These are phyloP conservation scores for Podila epigama DNA, from an alignment of 192 early-diverging fungal genomes.

Conservation along the genomic window DNA sequence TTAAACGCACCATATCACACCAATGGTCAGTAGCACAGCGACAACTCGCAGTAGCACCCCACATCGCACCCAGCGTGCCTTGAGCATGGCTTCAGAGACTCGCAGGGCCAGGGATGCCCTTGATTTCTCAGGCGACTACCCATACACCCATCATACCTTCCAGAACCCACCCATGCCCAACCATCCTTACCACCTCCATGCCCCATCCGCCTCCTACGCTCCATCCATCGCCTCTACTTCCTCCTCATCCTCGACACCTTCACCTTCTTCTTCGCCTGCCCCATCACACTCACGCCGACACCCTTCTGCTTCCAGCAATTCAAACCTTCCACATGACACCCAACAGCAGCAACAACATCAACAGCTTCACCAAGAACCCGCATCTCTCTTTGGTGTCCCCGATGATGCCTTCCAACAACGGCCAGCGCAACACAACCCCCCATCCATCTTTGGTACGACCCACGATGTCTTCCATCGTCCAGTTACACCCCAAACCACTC, in stretches of 20 bases:
- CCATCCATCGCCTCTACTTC: not conserved
- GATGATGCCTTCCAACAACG: not conserved
- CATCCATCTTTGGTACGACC: conserved; percentile 9
- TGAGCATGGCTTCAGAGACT: conserved; percentile 41
- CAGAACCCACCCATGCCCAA: not conserved
- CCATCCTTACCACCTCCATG: not conserved
- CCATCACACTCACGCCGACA: not conserved
- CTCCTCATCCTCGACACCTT: not conserved
- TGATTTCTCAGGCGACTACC: not conserved
- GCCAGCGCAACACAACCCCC: not conserved
- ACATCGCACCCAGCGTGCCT: conserved; percentile 37
- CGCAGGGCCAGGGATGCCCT: conserved; percentile 7
- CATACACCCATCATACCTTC: not conserved
- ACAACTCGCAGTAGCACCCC: conserved; percentile 10
- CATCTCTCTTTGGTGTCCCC: too few relatives aligned
- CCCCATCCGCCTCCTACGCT: not conserved
- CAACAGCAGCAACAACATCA: not conserved
- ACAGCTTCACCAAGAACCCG: too few relatives aligned
- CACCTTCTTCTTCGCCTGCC: not conserved
- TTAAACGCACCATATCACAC: not conserved
- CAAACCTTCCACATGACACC: not conserved
- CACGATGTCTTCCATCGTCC: conserved; percentile 13
- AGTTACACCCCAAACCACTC: not conserved
- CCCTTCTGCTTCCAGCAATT: too few relatives aligned
- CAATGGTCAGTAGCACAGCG: conserved; percentile 2